These are phyloP conservation scores for Pyrenophora tritici-repentis DNA, from an alignment of 2,329 filamentous ascomycete genomes.

Conservation along the genomic window DNA sequence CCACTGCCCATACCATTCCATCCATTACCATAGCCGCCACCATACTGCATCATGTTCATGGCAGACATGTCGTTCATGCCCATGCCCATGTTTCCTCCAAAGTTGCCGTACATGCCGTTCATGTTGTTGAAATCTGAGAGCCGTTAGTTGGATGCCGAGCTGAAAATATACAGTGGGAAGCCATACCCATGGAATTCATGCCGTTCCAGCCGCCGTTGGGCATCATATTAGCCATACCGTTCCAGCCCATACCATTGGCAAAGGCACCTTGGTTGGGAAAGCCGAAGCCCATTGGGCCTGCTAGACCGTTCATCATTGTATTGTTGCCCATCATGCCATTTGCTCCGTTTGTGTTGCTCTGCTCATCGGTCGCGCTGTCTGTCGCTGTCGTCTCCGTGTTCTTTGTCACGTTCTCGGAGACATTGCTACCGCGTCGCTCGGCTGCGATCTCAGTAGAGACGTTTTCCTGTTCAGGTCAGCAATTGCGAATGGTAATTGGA, in stretches of 20 bases:
- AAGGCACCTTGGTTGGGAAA: slow-evolving; percentile 56
- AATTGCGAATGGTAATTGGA: slow-evolving; percentile 10
- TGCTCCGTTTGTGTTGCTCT: slow-evolving; percentile 22
- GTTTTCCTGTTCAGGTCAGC: slow-evolving; percentile 26
- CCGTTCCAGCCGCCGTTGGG: slow-evolving; percentile 69
- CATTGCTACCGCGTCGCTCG: slow-evolving; percentile 24
- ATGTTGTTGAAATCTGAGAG: slow-evolving; percentile 57
- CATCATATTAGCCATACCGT: slow-evolving; percentile 52
- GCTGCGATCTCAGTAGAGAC: slow-evolving; percentile 13
- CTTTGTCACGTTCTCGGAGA: slow-evolving; percentile 23
- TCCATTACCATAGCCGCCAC: slow-evolving; percentile 66
- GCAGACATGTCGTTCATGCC: slow-evolving; percentile 75
- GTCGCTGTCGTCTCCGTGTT: slow-evolving; percentile 24
- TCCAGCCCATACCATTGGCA: slow-evolving; percentile 63
- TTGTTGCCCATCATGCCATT: slow-evolving; percentile 27
- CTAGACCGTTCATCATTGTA: slow-evolving; percentile 35
- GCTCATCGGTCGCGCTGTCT: slow-evolving; percentile 24
- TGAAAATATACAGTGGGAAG: slow-evolving; percentile 17
- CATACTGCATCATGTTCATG: slow-evolving; percentile 70
- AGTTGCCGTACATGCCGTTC: slow-evolving; percentile 78
- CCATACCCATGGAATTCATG: slow-evolving; percentile 80
- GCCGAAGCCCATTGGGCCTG: slow-evolving; percentile 47
- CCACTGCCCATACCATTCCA: slow-evolving; percentile 71
- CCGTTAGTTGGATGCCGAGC: slow-evolving; percentile 19
- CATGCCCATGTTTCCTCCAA: slow-evolving; percentile 71